Evolutionary conservation across 2,329 filamentous ascomycete genomes (phyloP).

Genomic region (Calonectria pteridis): DNA sequence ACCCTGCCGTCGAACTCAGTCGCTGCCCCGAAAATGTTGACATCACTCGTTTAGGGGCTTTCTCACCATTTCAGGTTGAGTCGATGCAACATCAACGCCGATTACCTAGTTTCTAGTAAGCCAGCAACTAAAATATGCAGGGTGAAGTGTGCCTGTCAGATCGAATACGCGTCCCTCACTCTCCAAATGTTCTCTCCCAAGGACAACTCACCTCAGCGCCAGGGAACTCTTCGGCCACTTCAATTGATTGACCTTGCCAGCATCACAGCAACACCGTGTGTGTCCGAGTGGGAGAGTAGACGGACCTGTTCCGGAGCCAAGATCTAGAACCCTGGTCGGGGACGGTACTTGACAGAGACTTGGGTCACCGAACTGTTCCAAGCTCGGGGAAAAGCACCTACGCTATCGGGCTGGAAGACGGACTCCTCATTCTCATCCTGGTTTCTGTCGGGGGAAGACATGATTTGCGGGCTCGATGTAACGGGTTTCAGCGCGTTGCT

Average conservation of each 20-base stretch:
- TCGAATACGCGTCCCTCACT: neutral
- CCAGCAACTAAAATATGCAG: neutral
- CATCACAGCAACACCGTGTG: neutral
- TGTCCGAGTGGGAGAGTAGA: neutral
- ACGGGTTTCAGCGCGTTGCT: neutral
- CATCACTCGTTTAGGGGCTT: neutral
- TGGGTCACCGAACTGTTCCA: neutral
- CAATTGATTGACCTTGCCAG: constrained; percentile 37
- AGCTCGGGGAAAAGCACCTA: neutral
- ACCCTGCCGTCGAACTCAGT: constrained; percentile 44
- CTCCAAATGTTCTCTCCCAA: neutral
- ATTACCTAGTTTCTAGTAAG: constrained; percentile 31
- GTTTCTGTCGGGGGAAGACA: constrained; percentile 14
- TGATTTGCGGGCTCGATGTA: neutral
- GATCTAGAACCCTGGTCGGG: constrained; percentile 46
- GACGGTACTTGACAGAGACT: constrained; percentile 5
- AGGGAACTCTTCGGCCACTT: constrained; percentile 52
- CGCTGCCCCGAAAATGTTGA: neutral
- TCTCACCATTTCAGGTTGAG: constrained; percentile 36
- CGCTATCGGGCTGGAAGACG: constrained; percentile 32
- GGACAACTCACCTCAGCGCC: constrained; percentile 30
- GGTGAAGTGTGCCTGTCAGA: neutral
- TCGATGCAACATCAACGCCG: constrained; percentile 38
- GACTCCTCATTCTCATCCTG: constrained; percentile 32
- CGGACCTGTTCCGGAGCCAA: constrained; percentile 48